A percentile compares a stretch with the other conserved stretches of the same genome.
These are phyloP conservation scores for Rhynchosporium secalis DNA, from an alignment of 2,329 filamentous ascomycete genomes.

Conservation along the genomic window DNA sequence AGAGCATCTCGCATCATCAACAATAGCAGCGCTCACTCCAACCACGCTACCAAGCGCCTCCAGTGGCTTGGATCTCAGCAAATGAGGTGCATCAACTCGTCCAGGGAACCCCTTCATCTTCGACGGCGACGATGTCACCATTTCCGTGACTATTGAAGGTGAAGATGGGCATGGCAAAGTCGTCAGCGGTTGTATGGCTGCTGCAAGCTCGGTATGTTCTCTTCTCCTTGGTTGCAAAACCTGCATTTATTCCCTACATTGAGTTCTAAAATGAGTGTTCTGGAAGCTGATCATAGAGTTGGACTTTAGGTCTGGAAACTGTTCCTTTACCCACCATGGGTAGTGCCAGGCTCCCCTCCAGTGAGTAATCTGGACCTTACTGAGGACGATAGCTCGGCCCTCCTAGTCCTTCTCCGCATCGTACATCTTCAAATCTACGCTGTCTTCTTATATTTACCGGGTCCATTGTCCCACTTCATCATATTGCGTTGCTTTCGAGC, in stretches of 20 bases:
- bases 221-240: not conserved
- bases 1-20: too few relatives aligned
- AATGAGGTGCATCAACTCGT: not conserved
- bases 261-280: not conserved
- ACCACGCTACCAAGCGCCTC: not conserved
- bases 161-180: not conserved
- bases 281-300: not conserved
- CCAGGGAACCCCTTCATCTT: not conserved
- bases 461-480: not conserved
- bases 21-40: not conserved
- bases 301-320: not conserved
- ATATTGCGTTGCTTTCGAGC: not conserved
- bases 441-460: not conserved
- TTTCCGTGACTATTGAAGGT: not conserved
- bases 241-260: not conserved
- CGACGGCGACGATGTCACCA: not conserved
- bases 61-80: not conserved
- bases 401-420: conserved; percentile 8
- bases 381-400: conserved; percentile 6
- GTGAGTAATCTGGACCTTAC: not conserved
- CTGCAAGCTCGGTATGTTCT: not conserved
- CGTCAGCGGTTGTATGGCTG: not conserved
- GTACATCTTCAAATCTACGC: conserved; percentile 5
- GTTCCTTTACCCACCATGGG: not conserved
- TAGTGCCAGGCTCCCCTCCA: not conserved